These are phyloP conservation scores for Triangularia setosa DNA, from an alignment of 2,329 filamentous ascomycete genomes.

Conservation along the genomic window DNA sequence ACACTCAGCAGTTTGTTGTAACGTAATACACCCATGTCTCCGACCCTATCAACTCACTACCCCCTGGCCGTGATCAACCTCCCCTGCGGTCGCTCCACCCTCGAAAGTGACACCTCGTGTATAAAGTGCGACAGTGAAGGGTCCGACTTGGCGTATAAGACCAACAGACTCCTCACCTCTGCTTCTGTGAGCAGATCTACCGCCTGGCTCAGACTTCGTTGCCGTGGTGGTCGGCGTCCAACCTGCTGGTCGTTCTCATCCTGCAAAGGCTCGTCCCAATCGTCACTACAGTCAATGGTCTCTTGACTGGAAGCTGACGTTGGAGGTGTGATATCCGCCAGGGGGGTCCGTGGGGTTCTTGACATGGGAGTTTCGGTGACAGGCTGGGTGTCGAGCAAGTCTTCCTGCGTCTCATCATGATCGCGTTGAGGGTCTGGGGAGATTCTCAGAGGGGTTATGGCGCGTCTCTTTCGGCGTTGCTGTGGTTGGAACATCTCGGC, in stretches of 20 bases:
- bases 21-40: neutral
- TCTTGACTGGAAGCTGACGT: neutral
- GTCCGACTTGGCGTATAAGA: conserved; percentile 15
- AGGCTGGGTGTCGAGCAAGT: neutral
- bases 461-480: neutral
- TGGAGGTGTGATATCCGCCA: conserved; percentile 16
- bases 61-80: neutral
- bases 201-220: neutral
- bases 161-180: conserved; percentile 12
- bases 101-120: conserved; percentile 3
- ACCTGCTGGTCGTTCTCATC: neutral
- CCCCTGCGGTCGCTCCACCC: neutral
- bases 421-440: neutral
- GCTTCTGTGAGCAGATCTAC: conserved; percentile 13
- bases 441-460: neutral
- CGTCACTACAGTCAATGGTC: neutral
- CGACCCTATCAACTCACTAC: neutral
- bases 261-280: neutral
- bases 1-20: neutral
- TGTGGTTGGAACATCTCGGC: neutral
- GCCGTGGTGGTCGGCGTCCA: neutral
- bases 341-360: conserved; percentile 8
- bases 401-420: neutral
- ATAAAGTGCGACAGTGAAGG: conserved; percentile 13
- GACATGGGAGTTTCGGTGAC: neutral